These are phyloP conservation scores for Trypanosoma platydactyli DNA, from an alignment of 208 protist species.

Conservation along the genomic window DNA sequence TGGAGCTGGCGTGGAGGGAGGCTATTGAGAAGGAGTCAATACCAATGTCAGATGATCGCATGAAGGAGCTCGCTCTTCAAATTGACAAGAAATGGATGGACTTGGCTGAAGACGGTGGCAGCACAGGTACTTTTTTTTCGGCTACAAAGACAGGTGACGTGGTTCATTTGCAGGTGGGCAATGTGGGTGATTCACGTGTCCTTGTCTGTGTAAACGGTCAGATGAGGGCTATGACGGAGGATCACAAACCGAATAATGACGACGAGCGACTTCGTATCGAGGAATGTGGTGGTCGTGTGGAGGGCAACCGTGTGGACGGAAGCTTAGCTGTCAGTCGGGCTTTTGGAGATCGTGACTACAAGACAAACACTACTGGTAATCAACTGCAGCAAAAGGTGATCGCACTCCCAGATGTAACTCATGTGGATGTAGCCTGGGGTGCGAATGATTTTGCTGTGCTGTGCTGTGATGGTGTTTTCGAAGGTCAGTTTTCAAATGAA, in stretches of 20 bases:
- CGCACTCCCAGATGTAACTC: constrained; percentile 83
- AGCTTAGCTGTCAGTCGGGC: constrained; percentile 93
- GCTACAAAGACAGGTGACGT: constrained; percentile 68
- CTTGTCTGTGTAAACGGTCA: constrained; percentile 83
- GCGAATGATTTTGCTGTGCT: constrained; percentile 81
- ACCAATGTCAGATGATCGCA: constrained; percentile 76
- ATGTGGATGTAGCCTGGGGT: constrained; percentile 69
- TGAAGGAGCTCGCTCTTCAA: constrained; percentile 79
- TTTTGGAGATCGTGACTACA: constrained; percentile 95
- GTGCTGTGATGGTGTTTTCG: constrained; percentile 93
- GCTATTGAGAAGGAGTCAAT: constrained; percentile 67
- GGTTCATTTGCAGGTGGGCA: constrained; percentile 88
- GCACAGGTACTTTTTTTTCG: constrained; percentile 90
- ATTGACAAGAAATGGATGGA: constrained; percentile 89
- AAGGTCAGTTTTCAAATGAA: constrained; percentile 90
- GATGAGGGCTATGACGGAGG: constrained; percentile 87
- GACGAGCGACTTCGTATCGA: constrained; percentile 88
- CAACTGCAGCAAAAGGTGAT: constrained; percentile 91
- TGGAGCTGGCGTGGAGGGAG: constrained; percentile 73
- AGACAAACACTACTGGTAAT: constrained; percentile 53
- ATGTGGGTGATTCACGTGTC: constrained; percentile 92
- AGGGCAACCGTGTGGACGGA: constrained; percentile 93
- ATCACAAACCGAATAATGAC: constrained; percentile 94
- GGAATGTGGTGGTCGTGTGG: constrained; percentile 88
- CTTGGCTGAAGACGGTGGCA: constrained; percentile 67